Evolutionary conservation across 1,139 yeast genomes (phyloP), one percentile per base, ranked within the genome.

Genomic region (Arxiozyma bovina): DNA sequence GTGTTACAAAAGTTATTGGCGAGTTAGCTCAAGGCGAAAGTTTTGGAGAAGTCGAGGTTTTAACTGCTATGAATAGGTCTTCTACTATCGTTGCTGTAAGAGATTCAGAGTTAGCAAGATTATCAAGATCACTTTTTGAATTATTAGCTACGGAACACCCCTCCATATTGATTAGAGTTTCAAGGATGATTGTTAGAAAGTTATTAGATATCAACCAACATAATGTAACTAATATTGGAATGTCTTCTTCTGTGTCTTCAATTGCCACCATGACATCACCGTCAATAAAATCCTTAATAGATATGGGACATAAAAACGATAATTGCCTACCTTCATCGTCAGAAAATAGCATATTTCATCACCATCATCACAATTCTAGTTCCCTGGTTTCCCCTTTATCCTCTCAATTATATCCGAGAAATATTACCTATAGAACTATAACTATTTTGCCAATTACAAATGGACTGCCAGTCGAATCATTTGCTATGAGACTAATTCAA

Each of bases 11-110:
- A 27, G 21, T 83, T 0, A 62, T 85, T 21, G 88, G 87, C 2
- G 99, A 93, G 65, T 84, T 83, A 65, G 96, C 97, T 0, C 96
- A 90, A 67, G 98, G 98, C 4, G 94, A 88, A 62, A 87, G 96
- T 52, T 80, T 93, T 58, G 99, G 99, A 3, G 99, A 93, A 70
- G 85, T 93, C 17, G 99, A 93, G 67, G 97, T 93, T 2, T 75
- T 93, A 58, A 90, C 98, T 0, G 93, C 94, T 11, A 81, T 87
- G 3, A 76, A 82, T 59, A 79, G 97, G 65, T 76, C 84, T 0
- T 77, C 80, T 42, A 82, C 96, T 0, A 77, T 90, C 50, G 83
- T 90, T 45, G 97, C 98, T 0, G 87, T 93, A 1, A 77, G 99
- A 65, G 98, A 91, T 62, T 86, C 97, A 0, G 99, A 93, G 69